Conservation (phyloP, 2,329 filamentous ascomycete genomes). For the Xylaria sp. region DNA sequence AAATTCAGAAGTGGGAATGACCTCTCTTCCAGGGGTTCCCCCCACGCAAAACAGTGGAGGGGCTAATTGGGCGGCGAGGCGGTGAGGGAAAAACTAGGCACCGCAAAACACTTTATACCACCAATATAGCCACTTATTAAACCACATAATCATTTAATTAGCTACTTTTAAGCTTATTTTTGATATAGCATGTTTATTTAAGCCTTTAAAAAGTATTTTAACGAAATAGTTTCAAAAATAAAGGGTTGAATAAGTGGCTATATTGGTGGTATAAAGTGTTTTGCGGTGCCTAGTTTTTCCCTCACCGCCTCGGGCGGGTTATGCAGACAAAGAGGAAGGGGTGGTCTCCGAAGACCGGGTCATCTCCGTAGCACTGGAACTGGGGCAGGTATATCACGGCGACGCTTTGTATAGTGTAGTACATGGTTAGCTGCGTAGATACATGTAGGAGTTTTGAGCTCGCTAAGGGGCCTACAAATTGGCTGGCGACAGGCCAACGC, state of each 20-base stretch:
- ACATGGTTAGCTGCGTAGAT: not conserved
- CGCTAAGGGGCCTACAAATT: not conserved
- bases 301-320: too few relatives aligned
- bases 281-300: too few relatives aligned
- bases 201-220: too few relatives aligned
- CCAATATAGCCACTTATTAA: too few relatives aligned
- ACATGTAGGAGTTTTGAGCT: not conserved
- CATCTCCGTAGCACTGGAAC: not conserved
- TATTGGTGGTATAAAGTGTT: too few relatives aligned
- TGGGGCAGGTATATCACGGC: not conserved
- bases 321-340: not conserved
- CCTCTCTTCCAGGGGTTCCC: not conserved
- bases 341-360: constrained; percentile 21
- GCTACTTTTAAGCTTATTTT: too few relatives aligned
- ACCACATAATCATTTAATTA: too few relatives aligned
- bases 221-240: too few relatives aligned
- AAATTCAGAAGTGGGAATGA: constrained; percentile 19
- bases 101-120: too few relatives aligned
- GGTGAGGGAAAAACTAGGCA: too few relatives aligned
- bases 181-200: too few relatives aligned
- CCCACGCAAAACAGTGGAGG: constrained; percentile 10
- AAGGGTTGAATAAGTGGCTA: too few relatives aligned
- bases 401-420: not conserved
- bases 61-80: constrained; percentile 12
- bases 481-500: not conserved